phyloP scores from a whole-genome alignment of 495 filamentous ascomycete genomes.

The Aspergillus bridgeri region DNA sequence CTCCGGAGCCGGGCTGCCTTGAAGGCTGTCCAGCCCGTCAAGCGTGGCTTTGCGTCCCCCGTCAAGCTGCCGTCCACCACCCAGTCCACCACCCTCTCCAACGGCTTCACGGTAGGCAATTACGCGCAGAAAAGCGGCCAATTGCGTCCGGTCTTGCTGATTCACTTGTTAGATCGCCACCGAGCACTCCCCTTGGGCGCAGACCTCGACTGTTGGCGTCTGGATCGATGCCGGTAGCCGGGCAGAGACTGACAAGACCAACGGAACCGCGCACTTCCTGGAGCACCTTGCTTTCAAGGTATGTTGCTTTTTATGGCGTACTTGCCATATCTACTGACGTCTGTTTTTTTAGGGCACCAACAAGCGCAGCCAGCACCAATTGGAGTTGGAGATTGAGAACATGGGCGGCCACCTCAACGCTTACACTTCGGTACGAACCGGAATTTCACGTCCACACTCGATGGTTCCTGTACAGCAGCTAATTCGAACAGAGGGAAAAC shows the following conservation, averaged over 20 bases:
- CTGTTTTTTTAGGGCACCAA: conserved; percentile 65
- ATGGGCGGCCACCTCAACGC: conserved; percentile 99
- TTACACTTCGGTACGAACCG: conserved; percentile 88
- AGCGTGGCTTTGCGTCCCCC: conserved; percentile 82
- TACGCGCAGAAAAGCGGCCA: conserved; percentile 13
- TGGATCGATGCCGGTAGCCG: conserved; percentile 99
- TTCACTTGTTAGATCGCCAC: conserved; percentile 72
- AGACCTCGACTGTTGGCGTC: conserved; percentile 96
- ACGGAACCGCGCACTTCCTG: conserved; percentile 98
- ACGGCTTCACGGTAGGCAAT: conserved; percentile 86
- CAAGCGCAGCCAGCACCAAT: conserved; percentile 88
- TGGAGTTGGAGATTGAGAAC: conserved; percentile 99
- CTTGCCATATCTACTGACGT: conserved; percentile 20
- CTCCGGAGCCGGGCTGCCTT: conserved; percentile 77
- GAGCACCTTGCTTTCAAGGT: conserved; percentile 99
- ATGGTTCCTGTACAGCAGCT: too few relatives aligned
- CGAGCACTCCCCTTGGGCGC: conserved; percentile 96
- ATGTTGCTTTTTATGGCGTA: background rate
- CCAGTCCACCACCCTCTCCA: conserved; percentile 91
- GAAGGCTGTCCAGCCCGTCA: conserved; percentile 66
- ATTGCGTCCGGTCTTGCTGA: conserved; percentile 39
- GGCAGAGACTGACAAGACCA: conserved; percentile 97
- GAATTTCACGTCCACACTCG: too few relatives aligned
- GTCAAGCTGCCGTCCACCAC: conserved; percentile 72
- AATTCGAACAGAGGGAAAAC: conserved; percentile 91